Evolutionary conservation across 1,284 basidiomycete genomes (phyloP).

Genomic region (Xerocomus amazonicus): DNA sequence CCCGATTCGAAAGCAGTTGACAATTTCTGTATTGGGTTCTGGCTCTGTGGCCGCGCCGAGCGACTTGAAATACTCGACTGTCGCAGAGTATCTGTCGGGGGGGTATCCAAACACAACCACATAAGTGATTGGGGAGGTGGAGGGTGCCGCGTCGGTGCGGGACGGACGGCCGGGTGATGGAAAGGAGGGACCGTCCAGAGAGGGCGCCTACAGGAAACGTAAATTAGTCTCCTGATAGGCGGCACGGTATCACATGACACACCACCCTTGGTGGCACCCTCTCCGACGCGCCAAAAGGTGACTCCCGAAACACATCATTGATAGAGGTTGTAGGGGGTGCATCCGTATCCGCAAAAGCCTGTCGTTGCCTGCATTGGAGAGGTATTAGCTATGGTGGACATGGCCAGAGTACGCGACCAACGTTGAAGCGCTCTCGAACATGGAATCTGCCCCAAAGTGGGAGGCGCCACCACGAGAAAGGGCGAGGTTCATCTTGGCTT

Average conservation of each 20-base stretch:
- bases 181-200: conserved; percentile 21
- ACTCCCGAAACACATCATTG: conserved; percentile 65
- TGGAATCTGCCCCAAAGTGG: conserved; percentile 75
- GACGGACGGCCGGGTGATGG: conserved; percentile 31
- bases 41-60: conserved; percentile 63
- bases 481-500: conserved; percentile 70
- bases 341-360: conserved; percentile 63
- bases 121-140: conserved; percentile 40
- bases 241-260: conserved; percentile 16
- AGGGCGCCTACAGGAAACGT: conserved; percentile 17
- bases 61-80: conserved; percentile 68
- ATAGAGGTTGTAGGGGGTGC: conserved; percentile 69
- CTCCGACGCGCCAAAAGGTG: conserved; percentile 29
- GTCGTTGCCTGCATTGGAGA: conserved; percentile 45
- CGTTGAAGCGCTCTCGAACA: conserved; percentile 68
- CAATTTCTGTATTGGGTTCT: conserved; percentile 57
- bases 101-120: conserved; percentile 77
- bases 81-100: conserved; percentile 62
- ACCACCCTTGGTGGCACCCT: conserved; percentile 36
- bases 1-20: conserved; percentile 71
- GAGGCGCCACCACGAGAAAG: conserved; percentile 57
- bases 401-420: conserved; percentile 26
- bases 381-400: not conserved
- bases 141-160: conserved; percentile 28
- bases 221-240: conserved; percentile 1